phyloP scores from a whole-genome alignment of 1,139 yeast genomes.

The Suhomyces wounanorum region DNA sequence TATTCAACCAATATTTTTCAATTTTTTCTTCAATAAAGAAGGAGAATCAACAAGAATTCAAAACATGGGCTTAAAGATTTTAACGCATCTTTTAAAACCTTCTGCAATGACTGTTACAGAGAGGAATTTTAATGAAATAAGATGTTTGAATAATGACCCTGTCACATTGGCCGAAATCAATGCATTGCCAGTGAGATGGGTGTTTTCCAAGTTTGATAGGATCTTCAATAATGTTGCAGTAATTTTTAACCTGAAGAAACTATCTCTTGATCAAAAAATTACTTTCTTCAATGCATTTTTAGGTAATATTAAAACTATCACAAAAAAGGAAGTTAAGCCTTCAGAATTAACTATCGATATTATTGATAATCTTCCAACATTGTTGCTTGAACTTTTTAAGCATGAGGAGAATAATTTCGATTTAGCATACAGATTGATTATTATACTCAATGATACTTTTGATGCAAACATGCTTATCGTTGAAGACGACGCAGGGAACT shows the following conservation, averaged over 20 bases:
- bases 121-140: conserved; percentile 27
- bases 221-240: conserved; percentile 30
- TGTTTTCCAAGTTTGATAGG: conserved; percentile 32
- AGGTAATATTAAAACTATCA: conserved; percentile 26
- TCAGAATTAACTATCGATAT: conserved; percentile 35
- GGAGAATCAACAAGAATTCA: conserved; percentile 24
- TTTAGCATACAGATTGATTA: conserved; percentile 21
- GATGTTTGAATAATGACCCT: conserved; percentile 39
- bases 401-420: conserved; percentile 22
- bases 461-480: conserved; percentile 21
- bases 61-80: conserved; percentile 28
- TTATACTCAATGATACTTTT: conserved; percentile 34
- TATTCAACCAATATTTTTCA: conserved; percentile 33
- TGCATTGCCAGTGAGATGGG: conserved; percentile 39
- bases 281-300: conserved; percentile 29
- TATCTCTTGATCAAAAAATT: conserved; percentile 30
- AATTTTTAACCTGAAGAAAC: conserved; percentile 26
- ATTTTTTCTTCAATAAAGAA: conserved; percentile 36
- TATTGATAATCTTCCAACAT: conserved; percentile 33
- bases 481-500: background rate
- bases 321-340: conserved; percentile 32
- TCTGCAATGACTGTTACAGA: conserved; percentile 23
- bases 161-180: conserved; percentile 32
- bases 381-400: conserved; percentile 26
- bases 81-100: conserved; percentile 27